Conservation (phyloP, 2,329 filamentous ascomycete genomes). For the Coniochaeta sp. region DNA sequence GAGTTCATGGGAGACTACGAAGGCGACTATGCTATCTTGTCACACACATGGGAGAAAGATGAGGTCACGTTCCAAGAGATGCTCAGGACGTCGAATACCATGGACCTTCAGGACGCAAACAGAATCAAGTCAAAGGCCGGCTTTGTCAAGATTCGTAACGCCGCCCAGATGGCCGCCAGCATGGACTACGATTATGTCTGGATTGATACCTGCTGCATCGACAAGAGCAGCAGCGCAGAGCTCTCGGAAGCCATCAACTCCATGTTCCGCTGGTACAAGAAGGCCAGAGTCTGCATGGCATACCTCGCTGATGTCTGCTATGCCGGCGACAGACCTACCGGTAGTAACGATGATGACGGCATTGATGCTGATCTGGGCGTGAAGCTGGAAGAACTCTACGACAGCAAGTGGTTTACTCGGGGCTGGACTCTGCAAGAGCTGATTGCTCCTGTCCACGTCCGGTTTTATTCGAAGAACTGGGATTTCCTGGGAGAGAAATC, state of each 20-base stretch:
- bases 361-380: no score
- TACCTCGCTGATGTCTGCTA: not conserved
- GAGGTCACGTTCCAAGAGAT: conserved; percentile 2
- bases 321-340: no score
- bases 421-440: not conserved
- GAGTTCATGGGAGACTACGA: not conserved
- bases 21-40: not conserved
- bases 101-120: not conserved
- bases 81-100: not conserved
- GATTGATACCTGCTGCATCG: conserved; percentile 4
- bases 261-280: conserved; percentile 2
- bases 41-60: not conserved
- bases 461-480: not conserved
- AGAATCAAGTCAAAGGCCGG: not conserved
- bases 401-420: not conserved
- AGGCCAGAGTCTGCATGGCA: not conserved
- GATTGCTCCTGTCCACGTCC: not conserved
- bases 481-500: not conserved
- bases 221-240: conserved; percentile 2
- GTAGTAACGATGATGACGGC: no score
- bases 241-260: conserved; percentile 3
- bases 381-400: not conserved
- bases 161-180: not conserved
- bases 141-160: not conserved
- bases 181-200: not conserved